Evolutionary conservation across 306 rosid species (phyloP).

Genomic region (Clitoria ternatea): DNA sequence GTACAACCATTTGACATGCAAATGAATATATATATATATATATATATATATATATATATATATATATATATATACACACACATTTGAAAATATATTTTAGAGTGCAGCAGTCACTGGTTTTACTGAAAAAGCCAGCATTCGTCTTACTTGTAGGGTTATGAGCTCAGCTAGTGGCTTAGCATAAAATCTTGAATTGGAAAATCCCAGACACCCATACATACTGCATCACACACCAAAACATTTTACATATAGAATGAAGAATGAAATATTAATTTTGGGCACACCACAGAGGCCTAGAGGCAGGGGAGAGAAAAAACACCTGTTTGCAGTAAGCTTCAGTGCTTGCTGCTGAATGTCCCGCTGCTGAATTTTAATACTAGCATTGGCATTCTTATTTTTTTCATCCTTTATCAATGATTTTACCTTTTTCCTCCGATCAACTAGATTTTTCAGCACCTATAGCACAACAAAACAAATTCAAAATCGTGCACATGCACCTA

Average conservation of each 20-base stretch:
- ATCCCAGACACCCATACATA: conserved; percentile 98
- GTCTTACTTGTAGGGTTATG: conserved; percentile 81
- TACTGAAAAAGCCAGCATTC: conserved; percentile 8
- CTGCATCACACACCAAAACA: conserved; percentile 46
- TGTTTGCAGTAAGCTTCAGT: conserved; percentile 95
- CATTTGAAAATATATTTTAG: conserved; percentile 11
- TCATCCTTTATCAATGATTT: conserved; percentile 87
- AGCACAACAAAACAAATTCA: conserved; percentile 19
- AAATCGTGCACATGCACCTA: neutral
- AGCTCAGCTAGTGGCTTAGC: conserved; percentile 97
- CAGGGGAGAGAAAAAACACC: conserved; percentile 39
- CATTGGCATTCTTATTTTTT: conserved; percentile 2
- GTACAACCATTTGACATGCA: conserved; percentile 36
- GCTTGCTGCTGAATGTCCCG: conserved; percentile 97
- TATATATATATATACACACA: no score
- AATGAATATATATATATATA: neutral
- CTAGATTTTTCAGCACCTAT: conserved; percentile 89
- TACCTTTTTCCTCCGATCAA: conserved; percentile 67
- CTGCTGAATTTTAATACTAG: conserved; percentile 73
- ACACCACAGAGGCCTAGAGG: conserved; percentile 6
- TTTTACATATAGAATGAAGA: conserved; percentile 11
- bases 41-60: no score
- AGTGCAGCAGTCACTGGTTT: neutral
- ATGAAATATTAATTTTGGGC: neutral
- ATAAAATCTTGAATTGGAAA: conserved; percentile 93